Percentiles rank a stretch among this genome's conserved stretches.
These are phyloP conservation scores for Diaporthe sp. DNA, from an alignment of 2,329 filamentous ascomycete genomes.

Conservation along the genomic window DNA sequence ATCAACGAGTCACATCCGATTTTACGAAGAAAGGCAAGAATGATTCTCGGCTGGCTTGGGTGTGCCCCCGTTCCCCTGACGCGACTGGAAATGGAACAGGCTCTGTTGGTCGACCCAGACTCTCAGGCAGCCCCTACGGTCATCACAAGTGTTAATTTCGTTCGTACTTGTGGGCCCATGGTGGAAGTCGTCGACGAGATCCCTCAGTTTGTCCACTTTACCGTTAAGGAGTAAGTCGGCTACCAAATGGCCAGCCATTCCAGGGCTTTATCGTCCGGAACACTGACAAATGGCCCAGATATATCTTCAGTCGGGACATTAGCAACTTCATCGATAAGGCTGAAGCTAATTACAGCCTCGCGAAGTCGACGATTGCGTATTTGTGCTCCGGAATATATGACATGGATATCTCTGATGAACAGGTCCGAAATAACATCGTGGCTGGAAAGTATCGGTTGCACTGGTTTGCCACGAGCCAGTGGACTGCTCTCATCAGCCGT, in stretches of 20 bases:
- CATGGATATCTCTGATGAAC: slow-evolving; percentile 17
- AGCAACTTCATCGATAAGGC: slow-evolving; percentile 29
- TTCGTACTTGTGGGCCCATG: slow-evolving; percentile 42
- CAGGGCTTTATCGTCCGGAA: background rate
- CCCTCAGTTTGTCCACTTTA: slow-evolving; percentile 47
- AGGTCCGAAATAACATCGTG: slow-evolving; percentile 29
- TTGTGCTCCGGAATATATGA: slow-evolving; percentile 32
- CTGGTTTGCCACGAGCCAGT: slow-evolving; percentile 31
- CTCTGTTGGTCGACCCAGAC: slow-evolving; percentile 20
- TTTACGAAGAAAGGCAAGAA: slow-evolving; percentile 29
- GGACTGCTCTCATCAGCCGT: slow-evolving; percentile 24
- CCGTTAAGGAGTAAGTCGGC: slow-evolving; percentile 41
- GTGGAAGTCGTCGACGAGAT: slow-evolving; percentile 42
- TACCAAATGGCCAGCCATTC: background rate
- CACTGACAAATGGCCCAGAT: slow-evolving; percentile 16
- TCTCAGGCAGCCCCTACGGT: background rate
- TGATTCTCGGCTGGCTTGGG: slow-evolving; percentile 39
- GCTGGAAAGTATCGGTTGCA: slow-evolving; percentile 31
- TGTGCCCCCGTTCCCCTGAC: slow-evolving; percentile 38
- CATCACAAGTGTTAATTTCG: slow-evolving; percentile 34
- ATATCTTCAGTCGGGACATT: slow-evolving; percentile 26
- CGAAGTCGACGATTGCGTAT: slow-evolving; percentile 27
- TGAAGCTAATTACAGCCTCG: slow-evolving; percentile 32
- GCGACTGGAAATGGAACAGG: slow-evolving; percentile 35
- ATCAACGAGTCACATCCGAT: slow-evolving; percentile 30